Percentiles rank a stretch among this genome's conserved stretches.
These are phyloP conservation scores for Gautieria morchelliformis DNA, from an alignment of 768 basidiomycete species.

Conservation along the genomic window DNA sequence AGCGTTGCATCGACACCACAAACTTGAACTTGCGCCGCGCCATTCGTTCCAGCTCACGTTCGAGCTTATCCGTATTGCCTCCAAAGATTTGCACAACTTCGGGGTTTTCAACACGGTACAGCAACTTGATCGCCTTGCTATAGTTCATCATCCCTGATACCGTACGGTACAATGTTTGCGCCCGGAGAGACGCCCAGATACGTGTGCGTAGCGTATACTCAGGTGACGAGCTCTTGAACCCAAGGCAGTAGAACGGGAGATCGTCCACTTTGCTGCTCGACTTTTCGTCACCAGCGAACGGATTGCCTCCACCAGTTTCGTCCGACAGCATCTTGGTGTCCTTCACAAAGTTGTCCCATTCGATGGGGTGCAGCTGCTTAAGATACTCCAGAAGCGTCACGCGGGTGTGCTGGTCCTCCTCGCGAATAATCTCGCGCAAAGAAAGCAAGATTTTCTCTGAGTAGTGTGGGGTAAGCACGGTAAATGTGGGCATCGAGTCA, in stretches of 20 bases:
- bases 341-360: conserved; percentile 99
- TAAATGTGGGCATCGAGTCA: conserved; percentile 99
- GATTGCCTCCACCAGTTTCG: conserved; percentile 76
- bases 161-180: conserved; percentile 96
- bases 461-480: conserved; percentile 96
- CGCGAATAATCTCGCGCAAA: conserved; percentile 94
- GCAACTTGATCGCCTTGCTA: conserved; percentile 95
- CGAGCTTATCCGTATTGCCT: conserved; percentile 94
- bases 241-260: conserved; percentile 95
- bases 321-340: conserved; percentile 99
- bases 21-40: conserved; percentile 98
- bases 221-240: conserved; percentile 97
- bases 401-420: conserved; percentile 94
- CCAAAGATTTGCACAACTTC: conserved; percentile 97
- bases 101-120: conserved; percentile 99
- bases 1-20: conserved; percentile 97
- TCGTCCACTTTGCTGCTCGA: conserved; percentile 78
- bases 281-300: conserved; percentile 74
- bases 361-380: conserved; percentile 94
- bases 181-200: conserved; percentile 98
- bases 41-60: conserved; percentile 96
- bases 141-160: conserved; percentile 99
- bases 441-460: conserved; percentile 98
- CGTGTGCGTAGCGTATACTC: conserved; percentile 98
- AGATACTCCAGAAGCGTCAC: conserved; percentile 97